Base-by-base conservation (phyloP, 2,329 filamentous ascomycete genomes). In the Ascochyta rabiei region DNA sequence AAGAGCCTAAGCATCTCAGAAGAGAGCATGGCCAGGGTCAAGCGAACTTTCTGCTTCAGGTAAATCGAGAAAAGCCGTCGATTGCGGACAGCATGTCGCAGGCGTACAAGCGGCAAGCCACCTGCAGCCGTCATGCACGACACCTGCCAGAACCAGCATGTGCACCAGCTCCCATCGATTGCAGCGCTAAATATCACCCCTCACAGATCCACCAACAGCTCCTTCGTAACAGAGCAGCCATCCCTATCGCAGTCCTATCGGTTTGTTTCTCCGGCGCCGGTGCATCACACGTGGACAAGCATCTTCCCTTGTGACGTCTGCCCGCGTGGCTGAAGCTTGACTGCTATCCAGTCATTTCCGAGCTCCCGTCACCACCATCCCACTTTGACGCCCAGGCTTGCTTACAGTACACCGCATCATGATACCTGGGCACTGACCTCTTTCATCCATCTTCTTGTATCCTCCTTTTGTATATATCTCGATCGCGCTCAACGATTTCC, bases 151-250 rank as follows among this genome's bases (percentile, higher is more conserved):
- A 57, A 48, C 28, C 23, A 53, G 50, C 47, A 57, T 56, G 49
- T 52, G 31, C 23, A 44, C 24, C 34, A 34, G 40, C 15, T 13
- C 40, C 42, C 42, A 48, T 62, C 39, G 50, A 57, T 57, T 49
- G 26, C 57, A 42, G 51, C 59, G 42, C 59, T 60, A 56, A 49
- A 49, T 19, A 46, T 34, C 56, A 48, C 48, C 56, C 56, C 50
- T 57, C 56, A 47, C 51, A 57, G 56, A 45, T 50, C 48, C 23
- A 52, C 48, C 40, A 40, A 45, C 53, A 49, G 40, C 42, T 48
- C 43, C 34, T 26, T 23, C 13, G 23, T 19, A 45, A 26, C 34
- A 26, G 30, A 21, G 34, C 37, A 38, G 33, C 46, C 42, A 44
- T 45, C 35, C 45, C 48, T 57, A 31, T 60, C 48, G 33, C 48